Evolutionary conservation across 2,329 filamentous ascomycete genomes (phyloP), one percentile per base, ranked within the genome.

Genomic region (Calonectria fujianensis): DNA sequence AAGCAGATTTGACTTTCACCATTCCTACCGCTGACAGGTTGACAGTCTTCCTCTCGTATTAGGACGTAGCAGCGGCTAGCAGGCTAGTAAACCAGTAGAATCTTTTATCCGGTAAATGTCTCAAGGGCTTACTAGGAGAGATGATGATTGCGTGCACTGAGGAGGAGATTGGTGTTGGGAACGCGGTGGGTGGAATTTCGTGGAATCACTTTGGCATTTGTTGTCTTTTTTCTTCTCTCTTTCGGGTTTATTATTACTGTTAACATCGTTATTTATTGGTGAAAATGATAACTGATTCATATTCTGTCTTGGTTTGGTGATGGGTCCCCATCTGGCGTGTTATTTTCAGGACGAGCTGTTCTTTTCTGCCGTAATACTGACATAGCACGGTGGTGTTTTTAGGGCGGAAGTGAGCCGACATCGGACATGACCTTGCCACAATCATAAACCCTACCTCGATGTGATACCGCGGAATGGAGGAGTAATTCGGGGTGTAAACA

Each of bases 281-380:
- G 35, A 41, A 61, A 69, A 51, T 35, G 37, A 20, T 18, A 52
- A 27, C 51, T 51, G 63, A n/a, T 68, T 20, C 31, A 24, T 64
- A 29, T 24, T 57, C 5, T 24, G 35, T 24, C 41, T 14, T 57
- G 16, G 39, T 18, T 14, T 50, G 29, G 32, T 13, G 32, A 14
- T 48, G 39, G 45, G 35, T 64, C 24, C 41, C 35, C 45, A 48
- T 37, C 41, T 68, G 41, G 51, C 4, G 69, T 67, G 66, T 76
- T 51, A 35, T 74, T 61, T 65, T 14, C 32, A 37, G 63, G n/a
- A 74, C 51, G 57, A 51, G 54, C 54, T 74, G 50, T 13, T 61
- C 24, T 61, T 71, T 27, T 57, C 59, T 70, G 54, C 69, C 24
- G 70, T 48, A 69, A 73, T 74, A 79, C 59, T 54, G 65, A 48